These are phyloP conservation scores for Annulohypoxylon bovei DNA, from an alignment of 495 filamentous ascomycete genomes.

Conservation along the genomic window DNA sequence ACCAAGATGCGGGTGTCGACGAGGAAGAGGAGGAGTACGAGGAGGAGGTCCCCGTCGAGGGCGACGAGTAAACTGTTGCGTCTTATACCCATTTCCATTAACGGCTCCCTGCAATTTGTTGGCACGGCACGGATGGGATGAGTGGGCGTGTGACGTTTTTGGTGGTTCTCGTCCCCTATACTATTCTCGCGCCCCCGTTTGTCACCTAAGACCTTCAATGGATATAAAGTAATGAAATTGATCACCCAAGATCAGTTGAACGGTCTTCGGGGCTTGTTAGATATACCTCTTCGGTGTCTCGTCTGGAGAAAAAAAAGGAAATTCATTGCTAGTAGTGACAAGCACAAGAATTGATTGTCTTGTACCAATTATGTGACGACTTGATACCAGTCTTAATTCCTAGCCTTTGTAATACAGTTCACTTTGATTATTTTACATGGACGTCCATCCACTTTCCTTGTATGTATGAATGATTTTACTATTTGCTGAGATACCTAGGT, in stretches of 20 bases:
- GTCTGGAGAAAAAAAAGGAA: constrained; percentile 38
- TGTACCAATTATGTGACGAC: constrained; percentile 33
- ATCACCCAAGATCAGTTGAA: constrained; percentile 38
- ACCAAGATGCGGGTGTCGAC: constrained; percentile 94
- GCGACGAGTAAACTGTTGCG: constrained; percentile 41
- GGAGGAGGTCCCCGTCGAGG: constrained; percentile 59
- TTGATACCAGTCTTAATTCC: background rate
- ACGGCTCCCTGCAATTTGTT: constrained; percentile 28
- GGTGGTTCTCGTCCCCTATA: constrained; percentile 41
- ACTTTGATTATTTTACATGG: background rate
- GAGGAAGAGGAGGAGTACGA: constrained; percentile 74
- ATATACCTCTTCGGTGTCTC: constrained; percentile 47
- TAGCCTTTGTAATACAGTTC: constrained; percentile 3
- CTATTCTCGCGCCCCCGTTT: constrained; percentile 45
- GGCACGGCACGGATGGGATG: constrained; percentile 28
- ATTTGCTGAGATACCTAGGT: background rate
- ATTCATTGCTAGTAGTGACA: constrained; percentile 47
- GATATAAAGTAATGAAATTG: constrained; percentile 45
- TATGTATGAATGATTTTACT: background rate
- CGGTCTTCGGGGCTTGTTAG: constrained; percentile 43
- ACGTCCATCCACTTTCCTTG: background rate
- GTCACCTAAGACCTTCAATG: constrained; percentile 42
- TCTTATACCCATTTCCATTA: constrained; percentile 39
- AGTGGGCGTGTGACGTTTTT: constrained; percentile 28
- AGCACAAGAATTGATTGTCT: constrained; percentile 45